Evolutionary conservation across 2,329 filamentous ascomycete genomes (phyloP), one percentile per base, ranked within the genome.

Genomic region (Ophiognomonia clavigignenti-juglandacearum): DNA sequence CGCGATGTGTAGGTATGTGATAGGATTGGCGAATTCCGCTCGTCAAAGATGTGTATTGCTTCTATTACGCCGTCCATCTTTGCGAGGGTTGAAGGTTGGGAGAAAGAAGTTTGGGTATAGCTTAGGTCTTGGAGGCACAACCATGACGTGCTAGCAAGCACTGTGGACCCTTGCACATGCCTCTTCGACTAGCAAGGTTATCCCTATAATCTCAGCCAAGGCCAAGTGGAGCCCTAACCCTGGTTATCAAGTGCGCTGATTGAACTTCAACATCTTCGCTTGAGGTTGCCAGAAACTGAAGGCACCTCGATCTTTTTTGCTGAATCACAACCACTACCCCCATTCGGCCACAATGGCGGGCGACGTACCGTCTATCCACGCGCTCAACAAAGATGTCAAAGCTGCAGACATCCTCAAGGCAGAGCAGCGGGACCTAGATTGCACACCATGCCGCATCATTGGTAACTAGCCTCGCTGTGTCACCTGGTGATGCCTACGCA

Each of bases 31-130:
- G 80, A 85, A 69, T 91, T 96, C 70, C 91, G 83, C 74, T 96
- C 91, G 79, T 97, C 91, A 68, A 87, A 96, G 65, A 98, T 90
- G 74, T 97, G 92, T 61, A 98, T 77, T 64, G 92, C 93, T 75
- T 97, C 92, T 63, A 98, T 87, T 63, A 87, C 82, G 71, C 88
- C 83, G 72, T 80, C 88, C 86, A 91, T 92, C 27, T 45, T 52
- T 35, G 31, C 23, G 41, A 26, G 26, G 9, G 14, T 29, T 27
- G 41, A n/a, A n/a, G n/a, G n/a, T n/a, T n/a, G n/a, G n/a, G n/a
- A n/a, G n/a, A n/a, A n/a, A n/a, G n/a, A n/a, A n/a, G n/a, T n/a
- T n/a, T n/a, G n/a, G n/a, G n/a, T n/a, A n/a, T n/a, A n/a, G n/a
- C n/a, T n/a, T n/a, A n/a, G n/a, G n/a, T 16, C n/a, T 7, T 35